Percentiles rank a stretch among this genome's conserved stretches.
These are phyloP conservation scores for Penicillium maclennaniae DNA, from an alignment of 495 filamentous ascomycete species.

Conservation along the genomic window DNA sequence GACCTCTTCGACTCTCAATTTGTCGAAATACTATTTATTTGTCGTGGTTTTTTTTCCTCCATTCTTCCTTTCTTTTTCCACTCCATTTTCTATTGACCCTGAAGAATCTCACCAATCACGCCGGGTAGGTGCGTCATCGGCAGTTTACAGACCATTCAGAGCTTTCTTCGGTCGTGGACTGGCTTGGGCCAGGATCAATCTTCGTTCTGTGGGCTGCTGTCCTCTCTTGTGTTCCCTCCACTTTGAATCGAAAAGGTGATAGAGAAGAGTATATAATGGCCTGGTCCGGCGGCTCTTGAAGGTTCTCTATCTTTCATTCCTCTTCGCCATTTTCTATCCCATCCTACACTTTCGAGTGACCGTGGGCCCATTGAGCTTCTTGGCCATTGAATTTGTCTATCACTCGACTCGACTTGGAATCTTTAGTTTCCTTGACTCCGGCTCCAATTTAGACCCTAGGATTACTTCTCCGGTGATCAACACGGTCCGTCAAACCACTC, in stretches of 20 bases:
- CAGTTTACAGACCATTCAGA: slow-evolving; percentile 11
- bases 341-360: background rate
- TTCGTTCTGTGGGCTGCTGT: slow-evolving; percentile 1
- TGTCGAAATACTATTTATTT: too few relatives aligned
- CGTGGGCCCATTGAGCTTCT: background rate
- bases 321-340: slow-evolving; percentile 2
- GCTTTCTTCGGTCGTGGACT: slow-evolving; percentile 15
- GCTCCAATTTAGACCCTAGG: slow-evolving; percentile 5
- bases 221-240: background rate
- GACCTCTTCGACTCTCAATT: too few relatives aligned
- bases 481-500: slow-evolving; percentile 21
- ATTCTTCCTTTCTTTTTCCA: background rate
- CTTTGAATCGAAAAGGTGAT: background rate
- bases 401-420: background rate
- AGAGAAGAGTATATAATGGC: slow-evolving; percentile 22
- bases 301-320: background rate
- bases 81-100: background rate
- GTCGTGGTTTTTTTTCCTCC: background rate
- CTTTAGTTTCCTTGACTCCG: background rate
- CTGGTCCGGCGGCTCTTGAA: slow-evolving; percentile 3
- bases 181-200: slow-evolving; percentile 7
- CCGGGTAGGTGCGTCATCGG: slow-evolving; percentile 24
- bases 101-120: slow-evolving; percentile 1
- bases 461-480: slow-evolving; percentile 22
- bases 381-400: background rate